Percentiles rank a stretch among this genome's conserved stretches.
These are phyloP conservation scores for Capronia epimyces DNA, from an alignment of 2,329 filamentous ascomycete genomes.

Conservation along the genomic window DNA sequence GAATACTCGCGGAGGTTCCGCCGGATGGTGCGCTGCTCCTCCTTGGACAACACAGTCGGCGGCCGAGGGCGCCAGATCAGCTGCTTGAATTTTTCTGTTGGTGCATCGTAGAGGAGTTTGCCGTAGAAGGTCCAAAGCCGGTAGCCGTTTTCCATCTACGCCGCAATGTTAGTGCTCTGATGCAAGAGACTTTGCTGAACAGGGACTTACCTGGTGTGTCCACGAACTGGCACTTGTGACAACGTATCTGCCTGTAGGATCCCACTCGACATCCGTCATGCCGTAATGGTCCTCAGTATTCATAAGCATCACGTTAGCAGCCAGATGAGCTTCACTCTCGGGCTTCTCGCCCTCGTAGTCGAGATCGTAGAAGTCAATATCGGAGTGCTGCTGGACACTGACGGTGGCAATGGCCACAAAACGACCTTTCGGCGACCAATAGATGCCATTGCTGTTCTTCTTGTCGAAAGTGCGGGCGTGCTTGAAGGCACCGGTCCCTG, in stretches of 20 bases:
- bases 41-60: conserved; percentile 82
- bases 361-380: conserved; percentile 95
- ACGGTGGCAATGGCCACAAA: conserved; percentile 95
- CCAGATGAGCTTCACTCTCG: conserved; percentile 86
- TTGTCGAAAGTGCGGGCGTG: conserved; percentile 92
- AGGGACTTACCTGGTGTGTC: conserved; percentile 77
- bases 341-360: conserved; percentile 97
- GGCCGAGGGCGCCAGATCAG: conserved; percentile 91
- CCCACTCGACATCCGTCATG: conserved; percentile 96
- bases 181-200: conserved; percentile 9
- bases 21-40: conserved; percentile 95
- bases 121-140: conserved; percentile 97
- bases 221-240: conserved; percentile 89
- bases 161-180: conserved; percentile 24
- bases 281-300: conserved; percentile 92
- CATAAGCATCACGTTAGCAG: conserved; percentile 92
- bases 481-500: conserved; percentile 80
- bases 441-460: conserved; percentile 99
- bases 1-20: conserved; percentile 98
- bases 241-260: conserved; percentile 90
- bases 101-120: conserved; percentile 80
- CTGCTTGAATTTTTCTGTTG: conserved; percentile 96
- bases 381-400: conserved; percentile 84
- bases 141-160: conserved; percentile 97
- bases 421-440: conserved; percentile 93